Percentiles rank a stretch among this genome's conserved stretches.
phyloP scores from a whole-genome alignment of 2,329 filamentous ascomycete species.

The Scytalidium sp. region DNA sequence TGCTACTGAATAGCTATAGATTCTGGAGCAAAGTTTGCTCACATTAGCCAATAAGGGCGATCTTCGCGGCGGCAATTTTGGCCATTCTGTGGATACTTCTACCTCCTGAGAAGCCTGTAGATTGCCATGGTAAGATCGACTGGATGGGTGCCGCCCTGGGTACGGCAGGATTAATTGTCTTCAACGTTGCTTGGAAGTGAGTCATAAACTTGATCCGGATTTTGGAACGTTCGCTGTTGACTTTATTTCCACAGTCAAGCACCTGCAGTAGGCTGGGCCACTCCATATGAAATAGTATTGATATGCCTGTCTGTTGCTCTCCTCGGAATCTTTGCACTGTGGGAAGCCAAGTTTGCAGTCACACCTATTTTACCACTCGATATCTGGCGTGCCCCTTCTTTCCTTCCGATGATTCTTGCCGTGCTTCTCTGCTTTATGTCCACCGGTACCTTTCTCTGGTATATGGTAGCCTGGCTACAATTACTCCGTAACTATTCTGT shows the following conservation, averaged over 20 bases:
- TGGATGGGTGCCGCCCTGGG: slow-evolving; percentile 35
- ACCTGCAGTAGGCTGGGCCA: slow-evolving; percentile 18
- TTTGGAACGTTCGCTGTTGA: no score
- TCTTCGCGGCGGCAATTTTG: slow-evolving; percentile 3
- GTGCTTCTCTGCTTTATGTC: slow-evolving; percentile 18
- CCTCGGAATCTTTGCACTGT: slow-evolving; percentile 13
- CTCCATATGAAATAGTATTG: slow-evolving; percentile 12
- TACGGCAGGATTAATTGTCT: slow-evolving; percentile 36
- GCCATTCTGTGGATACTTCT: slow-evolving; percentile 5
- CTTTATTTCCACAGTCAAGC: slow-evolving; percentile 16
- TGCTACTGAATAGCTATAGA: no score
- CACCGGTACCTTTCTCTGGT: slow-evolving; percentile 44
- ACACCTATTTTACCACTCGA: slow-evolving; percentile 19
- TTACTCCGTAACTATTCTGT: slow-evolving; percentile 37
- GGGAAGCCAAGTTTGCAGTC: slow-evolving; percentile 14
- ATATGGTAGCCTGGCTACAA: slow-evolving; percentile 43
- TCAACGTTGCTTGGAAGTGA: slow-evolving; percentile 49
- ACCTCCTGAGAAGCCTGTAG: slow-evolving; percentile 10
- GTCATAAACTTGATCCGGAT: no score
- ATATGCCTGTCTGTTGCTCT: slow-evolving; percentile 11
- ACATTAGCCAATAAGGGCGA: slow-evolving; percentile 2
- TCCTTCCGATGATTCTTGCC: slow-evolving; percentile 12
- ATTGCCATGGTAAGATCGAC: slow-evolving; percentile 32
- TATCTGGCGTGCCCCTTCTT: slow-evolving; percentile 18
- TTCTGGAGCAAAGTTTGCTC: not conserved